Conservation (phyloP, 108 stramenopile species). For the Cyclotella cryptica region DNA sequence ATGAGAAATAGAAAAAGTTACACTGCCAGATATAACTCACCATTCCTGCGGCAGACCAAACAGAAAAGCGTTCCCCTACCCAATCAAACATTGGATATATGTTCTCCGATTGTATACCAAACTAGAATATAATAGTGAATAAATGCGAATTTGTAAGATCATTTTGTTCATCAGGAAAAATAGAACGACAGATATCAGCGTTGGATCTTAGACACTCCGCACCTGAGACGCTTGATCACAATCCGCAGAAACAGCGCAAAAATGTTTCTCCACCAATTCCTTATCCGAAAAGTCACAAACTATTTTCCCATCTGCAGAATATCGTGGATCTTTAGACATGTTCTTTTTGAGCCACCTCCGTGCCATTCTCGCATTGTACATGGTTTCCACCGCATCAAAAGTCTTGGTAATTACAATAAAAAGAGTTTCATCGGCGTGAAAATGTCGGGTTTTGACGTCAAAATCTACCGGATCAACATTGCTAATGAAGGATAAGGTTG, state of each 20-base stretch:
- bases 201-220: neutral
- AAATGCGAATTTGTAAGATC: neutral
- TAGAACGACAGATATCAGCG: neutral
- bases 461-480: slow-evolving; percentile 99
- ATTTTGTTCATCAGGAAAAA: neutral
- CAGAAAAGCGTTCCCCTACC: slow-evolving; percentile 95
- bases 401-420: slow-evolving; percentile 86
- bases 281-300: slow-evolving; percentile 28
- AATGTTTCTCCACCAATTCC: slow-evolving; percentile 80
- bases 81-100: slow-evolving; percentile 98
- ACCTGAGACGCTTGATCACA: slow-evolving; percentile 22
- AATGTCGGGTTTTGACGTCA: slow-evolving; percentile 66
- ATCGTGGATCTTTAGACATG: slow-evolving; percentile 19
- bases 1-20: neutral
- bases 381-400: slow-evolving; percentile 88
- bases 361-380: slow-evolving; percentile 84
- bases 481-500: slow-evolving; percentile 88
- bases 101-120: slow-evolving; percentile 85
- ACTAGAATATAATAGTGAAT: slow-evolving; percentile 18
- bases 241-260: slow-evolving; percentile 80
- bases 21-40: neutral
- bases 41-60: slow-evolving; percentile 85
- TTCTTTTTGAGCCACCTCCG: slow-evolving; percentile 73
- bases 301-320: neutral
- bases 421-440: slow-evolving; percentile 76